Evolutionary conservation across 1,284 basidiomycete species (phyloP), one percentile per base, ranked within the genome.

Genomic region (Mycena sp.): DNA sequence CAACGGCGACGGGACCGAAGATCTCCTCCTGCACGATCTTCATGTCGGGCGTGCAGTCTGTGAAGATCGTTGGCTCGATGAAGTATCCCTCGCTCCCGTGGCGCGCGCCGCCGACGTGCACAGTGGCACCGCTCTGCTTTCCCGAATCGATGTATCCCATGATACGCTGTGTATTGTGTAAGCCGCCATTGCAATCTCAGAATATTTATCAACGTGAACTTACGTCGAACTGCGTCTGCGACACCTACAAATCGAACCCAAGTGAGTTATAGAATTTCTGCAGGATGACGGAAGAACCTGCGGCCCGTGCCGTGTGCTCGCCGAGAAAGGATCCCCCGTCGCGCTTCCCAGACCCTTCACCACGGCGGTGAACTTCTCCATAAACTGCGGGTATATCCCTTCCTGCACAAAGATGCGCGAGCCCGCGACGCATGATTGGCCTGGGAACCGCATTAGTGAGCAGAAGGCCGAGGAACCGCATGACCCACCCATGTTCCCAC

Each of bases 1-100:
- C 78, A 30, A 90, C 90, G 60, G 86, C 86, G 51, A 94, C 91
- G 45, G 95, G 95, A 6, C 94, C 95, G 72, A 96, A 95, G 74
- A 96, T 95, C 80, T 98, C 96, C 80, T 98, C 96, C 72, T 85
- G 79, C 64, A 93, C 90, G 73, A 98, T 97, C 80, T 87, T 90
- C 92, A 96, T 95, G 65, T 91, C 84, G 32, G 88, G 83, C 51
- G 82, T 85, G 40, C 87, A 87, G 73, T 95, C 83, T 41, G 90
- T 90, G 84, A 97, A 97, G 77, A 97, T 87, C 35, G 95, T 97
- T n/a, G 91, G 93, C 70, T 85, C 70, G 77, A 93, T 87, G 77
- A 87, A 93, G 83, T 85, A 93, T 1, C 91, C 91, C 72, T 93
- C 87, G 10, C 78, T 79, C 43, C 94, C 92, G 73, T 88, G 78